A percentile compares a stretch with the other conserved stretches of the same genome.
phyloP scores from a whole-genome alignment of 148 eudicot species.

The Tetragonia tetragonoides region DNA sequence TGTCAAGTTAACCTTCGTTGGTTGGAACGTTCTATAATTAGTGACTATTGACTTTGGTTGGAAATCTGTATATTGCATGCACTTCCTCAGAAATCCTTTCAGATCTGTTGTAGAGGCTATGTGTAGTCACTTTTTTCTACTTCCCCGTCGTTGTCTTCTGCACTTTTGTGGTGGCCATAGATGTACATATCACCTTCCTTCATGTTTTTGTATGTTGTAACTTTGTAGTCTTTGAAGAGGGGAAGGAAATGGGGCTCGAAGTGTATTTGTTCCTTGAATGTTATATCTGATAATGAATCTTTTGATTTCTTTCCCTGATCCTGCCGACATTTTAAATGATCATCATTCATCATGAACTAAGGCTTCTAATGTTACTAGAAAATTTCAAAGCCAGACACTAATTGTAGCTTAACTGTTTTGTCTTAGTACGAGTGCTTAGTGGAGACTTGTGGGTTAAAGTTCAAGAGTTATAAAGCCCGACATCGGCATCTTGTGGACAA shows the following conservation, averaged over 20 bases:
- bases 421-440: constrained; percentile 92
- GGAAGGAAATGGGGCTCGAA: no score
- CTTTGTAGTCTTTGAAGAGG: no score
- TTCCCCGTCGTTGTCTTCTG: no score
- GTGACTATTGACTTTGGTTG: neutral
- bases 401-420: neutral
- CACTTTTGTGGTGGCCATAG: no score
- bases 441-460: constrained; percentile 78
- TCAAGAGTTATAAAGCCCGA: constrained; percentile 79
- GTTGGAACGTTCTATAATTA: neutral
- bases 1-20: neutral
- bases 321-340: neutral
- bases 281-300: no score
- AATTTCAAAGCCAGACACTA: neutral
- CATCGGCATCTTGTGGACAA: constrained; percentile 91
- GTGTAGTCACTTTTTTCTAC: no score
- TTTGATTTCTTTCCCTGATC: neutral
- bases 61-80: neutral
- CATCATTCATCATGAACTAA: neutral
- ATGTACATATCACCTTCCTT: no score
- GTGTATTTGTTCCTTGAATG: no score
- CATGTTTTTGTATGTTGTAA: no score
- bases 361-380: neutral
- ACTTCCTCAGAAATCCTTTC: neutral
- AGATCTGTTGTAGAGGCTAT: neutral